Percentiles rank a stretch among this genome's conserved stretches.
Evolutionary conservation across 192 early-diverging fungal genomes (phyloP).

Genomic region (Mortierella alpina): DNA sequence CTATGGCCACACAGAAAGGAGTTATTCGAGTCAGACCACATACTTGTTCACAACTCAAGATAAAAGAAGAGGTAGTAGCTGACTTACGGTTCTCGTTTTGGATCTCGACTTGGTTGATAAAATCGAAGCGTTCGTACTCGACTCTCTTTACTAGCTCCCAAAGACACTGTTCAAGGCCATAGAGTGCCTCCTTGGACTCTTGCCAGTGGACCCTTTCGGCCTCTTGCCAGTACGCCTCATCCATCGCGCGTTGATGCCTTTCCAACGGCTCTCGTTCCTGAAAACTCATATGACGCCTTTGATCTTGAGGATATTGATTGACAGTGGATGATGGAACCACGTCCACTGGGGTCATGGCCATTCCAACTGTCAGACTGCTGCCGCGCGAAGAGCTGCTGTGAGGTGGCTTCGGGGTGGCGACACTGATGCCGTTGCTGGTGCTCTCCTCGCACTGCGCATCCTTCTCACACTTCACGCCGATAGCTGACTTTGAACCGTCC

Average conservation of each 20-base stretch:
- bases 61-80: not conserved
- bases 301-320: too few species aligned
- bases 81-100: slow-evolving; percentile 27
- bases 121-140: slow-evolving; percentile 40
- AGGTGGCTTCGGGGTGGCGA: too few species aligned
- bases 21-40: not conserved
- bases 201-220: slow-evolving; percentile 14
- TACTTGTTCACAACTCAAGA: not conserved
- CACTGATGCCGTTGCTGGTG: too few species aligned
- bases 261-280: slow-evolving; percentile 8
- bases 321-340: too few species aligned
- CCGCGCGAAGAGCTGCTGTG: too few species aligned
- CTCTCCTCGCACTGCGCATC: too few species aligned
- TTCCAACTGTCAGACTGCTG: too few species aligned
- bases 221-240: slow-evolving; percentile 32
- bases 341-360: too few species aligned
- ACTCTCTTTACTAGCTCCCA: slow-evolving; percentile 6
- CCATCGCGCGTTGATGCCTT: slow-evolving; percentile 3
- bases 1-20: slow-evolving; percentile 1
- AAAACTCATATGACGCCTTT: not conserved
- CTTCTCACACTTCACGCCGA: too few species aligned
- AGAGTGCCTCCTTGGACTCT: not conserved
- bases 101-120: slow-evolving; percentile 5
- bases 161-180: slow-evolving; percentile 31
- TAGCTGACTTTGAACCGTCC: too few species aligned